These are phyloP conservation scores for Uronychia setigera DNA, from an alignment of 73 alveolate species.

Conservation along the genomic window DNA sequence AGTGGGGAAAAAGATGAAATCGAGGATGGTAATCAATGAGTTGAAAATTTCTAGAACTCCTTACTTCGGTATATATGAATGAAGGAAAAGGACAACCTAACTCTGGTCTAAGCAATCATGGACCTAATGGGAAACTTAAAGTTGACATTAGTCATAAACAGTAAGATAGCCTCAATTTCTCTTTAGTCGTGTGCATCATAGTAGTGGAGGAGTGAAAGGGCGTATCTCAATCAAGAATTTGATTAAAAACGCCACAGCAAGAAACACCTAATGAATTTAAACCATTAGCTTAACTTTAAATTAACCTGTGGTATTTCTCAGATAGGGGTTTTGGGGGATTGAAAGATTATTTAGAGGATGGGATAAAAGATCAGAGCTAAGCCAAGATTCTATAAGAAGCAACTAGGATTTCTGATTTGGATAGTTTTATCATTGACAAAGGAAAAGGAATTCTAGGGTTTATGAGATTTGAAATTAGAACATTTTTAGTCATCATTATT, in stretches of 20 bases:
- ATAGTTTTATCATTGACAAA: neutral
- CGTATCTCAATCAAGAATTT: neutral
- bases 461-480: neutral
- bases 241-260: slow-evolving; percentile 19
- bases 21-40: neutral
- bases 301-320: too few relatives aligned
- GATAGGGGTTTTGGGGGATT: too few relatives aligned
- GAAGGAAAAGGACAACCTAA: neutral
- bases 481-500: neutral
- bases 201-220: slow-evolving; percentile 1
- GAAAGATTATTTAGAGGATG: too few relatives aligned
- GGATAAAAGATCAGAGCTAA: too few relatives aligned
- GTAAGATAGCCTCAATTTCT: neutral
- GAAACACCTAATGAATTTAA: neutral
- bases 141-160: neutral
- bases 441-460: neutral
- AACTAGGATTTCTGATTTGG: neutral
- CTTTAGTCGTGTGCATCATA: too few relatives aligned
- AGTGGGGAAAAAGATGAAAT: neutral
- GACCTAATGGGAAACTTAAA: neutral
- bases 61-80: neutral
- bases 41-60: neutral
- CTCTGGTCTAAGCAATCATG: neutral
- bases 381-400: neutral
- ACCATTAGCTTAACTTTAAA: too few relatives aligned